Evolutionary conservation across 441 rosid genomes (phyloP).

Genomic region (Erodium moschatum): DNA sequence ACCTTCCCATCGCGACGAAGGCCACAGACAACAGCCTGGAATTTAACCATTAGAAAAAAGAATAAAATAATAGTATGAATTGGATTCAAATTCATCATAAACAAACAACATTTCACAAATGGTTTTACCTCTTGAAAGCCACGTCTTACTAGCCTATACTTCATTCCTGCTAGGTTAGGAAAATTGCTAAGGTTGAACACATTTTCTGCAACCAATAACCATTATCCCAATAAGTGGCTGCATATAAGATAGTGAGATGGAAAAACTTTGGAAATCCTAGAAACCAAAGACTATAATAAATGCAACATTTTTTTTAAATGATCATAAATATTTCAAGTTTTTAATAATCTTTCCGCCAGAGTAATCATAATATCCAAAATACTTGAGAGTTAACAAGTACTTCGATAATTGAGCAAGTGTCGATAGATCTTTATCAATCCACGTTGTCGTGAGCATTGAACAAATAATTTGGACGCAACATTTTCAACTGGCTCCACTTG

Average conservation of each 20-base stretch:
- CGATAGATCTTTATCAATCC: slow-evolving; percentile 86
- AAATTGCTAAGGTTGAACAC: slow-evolving; percentile 77
- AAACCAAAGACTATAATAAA: too few species aligned
- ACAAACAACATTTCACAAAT: neutral
- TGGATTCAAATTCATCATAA: slow-evolving; percentile 11
- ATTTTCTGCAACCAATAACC: slow-evolving; percentile 65
- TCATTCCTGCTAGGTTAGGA: slow-evolving; percentile 55
- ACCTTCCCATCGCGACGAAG: slow-evolving; percentile 62
- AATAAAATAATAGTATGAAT: slow-evolving; percentile 18
- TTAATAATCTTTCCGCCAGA: too few species aligned
- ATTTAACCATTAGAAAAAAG: slow-evolving; percentile 20
- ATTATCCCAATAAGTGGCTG: slow-evolving; percentile 25
- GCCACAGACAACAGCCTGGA: slow-evolving; percentile 91
- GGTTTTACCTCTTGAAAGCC: slow-evolving; percentile 67
- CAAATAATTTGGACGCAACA: slow-evolving; percentile 84
- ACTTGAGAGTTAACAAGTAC: slow-evolving; percentile 26
- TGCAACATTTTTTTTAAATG: too few species aligned
- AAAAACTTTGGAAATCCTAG: too few species aligned
- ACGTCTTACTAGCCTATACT: slow-evolving; percentile 54
- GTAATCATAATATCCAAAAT: too few species aligned
- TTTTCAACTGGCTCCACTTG: slow-evolving; percentile 87
- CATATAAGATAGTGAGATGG: neutral
- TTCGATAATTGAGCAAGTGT: slow-evolving; percentile 86
- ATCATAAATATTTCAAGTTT: too few species aligned
- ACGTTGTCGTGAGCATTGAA: slow-evolving; percentile 90